Base-by-base conservation (phyloP, 2,329 filamentous ascomycete genomes). In the Aspergillus fijiensis region DNA sequence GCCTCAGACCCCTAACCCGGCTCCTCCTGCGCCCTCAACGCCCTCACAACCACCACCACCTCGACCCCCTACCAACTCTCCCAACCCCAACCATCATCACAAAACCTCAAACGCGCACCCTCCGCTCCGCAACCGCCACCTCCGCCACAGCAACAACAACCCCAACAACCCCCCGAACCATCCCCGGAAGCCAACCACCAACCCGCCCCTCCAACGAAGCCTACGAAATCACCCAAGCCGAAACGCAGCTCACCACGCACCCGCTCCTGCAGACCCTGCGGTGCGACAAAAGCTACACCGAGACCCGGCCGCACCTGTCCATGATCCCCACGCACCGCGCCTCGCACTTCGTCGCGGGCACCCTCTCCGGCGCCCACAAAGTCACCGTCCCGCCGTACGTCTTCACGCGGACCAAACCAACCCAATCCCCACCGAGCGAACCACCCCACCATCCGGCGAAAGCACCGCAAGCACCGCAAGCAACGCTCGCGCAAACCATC, bases 261-360 rank as follows among this genome's bases (percentile, higher is more conserved):
- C 88, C 91, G 0, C 74, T 96, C n/a, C 83, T 89, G 2, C 75
- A 82, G 31, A 79, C 83, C 57, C 81, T 97, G 50, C 87, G 92
- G 48, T 74, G 76, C 16, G 83, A 89, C 66, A 80, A 85, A 0
- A 81, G 84, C 35, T 89, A 88, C 75, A 84, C 80, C 33, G 91
- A 96, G 76, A 88, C 88, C 31, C 85, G 93, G 25, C 93, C 93
- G 3, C 91, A 96, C 72, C 81, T 96, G 72, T 92, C 92, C 75
- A 89, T 97, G 72, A 90, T 92, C 0, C 78, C 82, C 5, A 75
- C 82, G 1, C 85, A 91, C 72, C 85, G 89, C 27, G 78, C 80
- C 2, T 85, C 89, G 69, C 96, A 89, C 75, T 82, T 98, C 59
- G 96, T 92, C 0, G 91, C 85, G 25, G 90, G 91, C 4, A 89